These are phyloP conservation scores for Rubia tinctorum DNA, from an alignment of 305 asterid species.

Conservation along the genomic window DNA sequence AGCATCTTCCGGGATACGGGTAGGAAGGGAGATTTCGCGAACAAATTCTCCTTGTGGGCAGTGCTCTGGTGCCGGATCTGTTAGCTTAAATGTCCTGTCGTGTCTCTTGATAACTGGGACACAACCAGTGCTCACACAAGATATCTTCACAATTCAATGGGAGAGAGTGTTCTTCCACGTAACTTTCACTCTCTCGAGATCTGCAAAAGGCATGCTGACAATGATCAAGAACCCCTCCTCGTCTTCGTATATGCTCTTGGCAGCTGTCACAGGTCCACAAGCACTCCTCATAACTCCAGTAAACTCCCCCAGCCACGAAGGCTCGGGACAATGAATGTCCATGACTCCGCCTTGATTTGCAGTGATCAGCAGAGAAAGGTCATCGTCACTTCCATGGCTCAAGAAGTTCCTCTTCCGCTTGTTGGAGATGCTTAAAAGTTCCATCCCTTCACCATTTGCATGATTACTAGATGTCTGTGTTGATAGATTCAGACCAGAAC, in stretches of 20 bases:
- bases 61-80: constrained; percentile 46
- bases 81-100: constrained; percentile 38
- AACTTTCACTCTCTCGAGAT: constrained; percentile 41
- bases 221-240: constrained; percentile 36
- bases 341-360: constrained; percentile 21
- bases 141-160: constrained; percentile 44
- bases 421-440: constrained; percentile 27
- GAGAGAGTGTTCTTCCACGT: constrained; percentile 43
- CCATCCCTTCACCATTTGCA: constrained; percentile 36
- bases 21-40: constrained; percentile 40
- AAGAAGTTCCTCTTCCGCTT: constrained; percentile 36
- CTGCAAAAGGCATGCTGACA: constrained; percentile 44
- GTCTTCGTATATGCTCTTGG: constrained; percentile 41
- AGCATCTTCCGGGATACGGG: constrained; percentile 47
- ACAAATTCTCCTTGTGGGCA: constrained; percentile 46
- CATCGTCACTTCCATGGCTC: constrained; percentile 32
- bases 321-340: constrained; percentile 30
- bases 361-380: constrained; percentile 21
- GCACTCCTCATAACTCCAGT: constrained; percentile 37
- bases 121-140: constrained; percentile 38
- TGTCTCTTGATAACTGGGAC: constrained; percentile 30
- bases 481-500: constrained; percentile 38
- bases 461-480: constrained; percentile 23
- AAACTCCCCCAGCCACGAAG: constrained; percentile 36
- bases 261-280: constrained; percentile 43